Conservation (phyloP, 805 yeast species). For the Saccharomycopsis vini region DNA sequence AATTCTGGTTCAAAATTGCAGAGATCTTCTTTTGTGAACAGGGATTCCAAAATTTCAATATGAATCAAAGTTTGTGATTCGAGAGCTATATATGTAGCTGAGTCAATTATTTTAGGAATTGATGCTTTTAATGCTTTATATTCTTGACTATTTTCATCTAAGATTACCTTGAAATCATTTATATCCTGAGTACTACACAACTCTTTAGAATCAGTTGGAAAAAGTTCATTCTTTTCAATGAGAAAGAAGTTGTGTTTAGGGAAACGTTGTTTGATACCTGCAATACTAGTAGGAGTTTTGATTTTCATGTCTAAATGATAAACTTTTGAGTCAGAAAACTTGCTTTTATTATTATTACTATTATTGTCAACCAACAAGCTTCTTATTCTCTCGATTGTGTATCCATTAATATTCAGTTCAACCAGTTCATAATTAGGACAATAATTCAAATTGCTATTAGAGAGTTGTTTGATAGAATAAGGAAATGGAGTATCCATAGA, state of each 20-base stretch:
- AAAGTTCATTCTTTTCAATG: neutral
- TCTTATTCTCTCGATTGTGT: neutral
- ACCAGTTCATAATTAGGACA: neutral
- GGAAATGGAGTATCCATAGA: constrained; percentile 20
- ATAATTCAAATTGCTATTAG: constrained; percentile 8
- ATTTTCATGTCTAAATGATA: constrained; percentile 8
- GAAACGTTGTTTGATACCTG: no score
- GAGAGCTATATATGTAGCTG: constrained; percentile 39
- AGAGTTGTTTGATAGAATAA: constrained; percentile 29
- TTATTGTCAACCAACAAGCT: constrained; percentile 5
- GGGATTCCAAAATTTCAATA: constrained; percentile 44
- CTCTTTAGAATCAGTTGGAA: neutral
- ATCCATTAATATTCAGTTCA: no score
- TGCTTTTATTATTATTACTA: no score
- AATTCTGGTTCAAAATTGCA: constrained; percentile 38
- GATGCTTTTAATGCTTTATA: constrained; percentile 26
- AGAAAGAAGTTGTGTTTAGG: constrained; percentile 7
- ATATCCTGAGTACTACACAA: neutral
- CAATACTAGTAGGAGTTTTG: neutral
- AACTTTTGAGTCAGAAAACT: neutral
- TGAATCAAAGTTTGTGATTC: constrained; percentile 40
- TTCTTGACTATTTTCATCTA: neutral
- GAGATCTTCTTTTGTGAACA: constrained; percentile 33
- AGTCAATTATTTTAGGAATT: constrained; percentile 33
- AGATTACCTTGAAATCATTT: neutral